phyloP scores from a whole-genome alignment of 2,329 filamentous ascomycete genomes.

The Aspergillus puulaauensis region DNA sequence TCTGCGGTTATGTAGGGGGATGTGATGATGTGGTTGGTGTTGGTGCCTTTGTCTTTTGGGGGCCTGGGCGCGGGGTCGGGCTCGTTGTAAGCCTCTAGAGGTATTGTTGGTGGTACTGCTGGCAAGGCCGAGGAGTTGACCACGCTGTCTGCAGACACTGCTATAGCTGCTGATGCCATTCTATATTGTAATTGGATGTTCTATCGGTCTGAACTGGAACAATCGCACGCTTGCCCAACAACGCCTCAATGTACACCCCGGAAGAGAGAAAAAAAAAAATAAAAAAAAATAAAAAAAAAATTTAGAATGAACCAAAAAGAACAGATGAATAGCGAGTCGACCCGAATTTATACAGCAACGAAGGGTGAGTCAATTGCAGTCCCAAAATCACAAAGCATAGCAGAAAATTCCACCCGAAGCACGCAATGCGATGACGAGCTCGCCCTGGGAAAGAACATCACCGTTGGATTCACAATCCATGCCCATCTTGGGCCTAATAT shows the following conservation, averaged over 20 bases:
- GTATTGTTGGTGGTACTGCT: background rate
- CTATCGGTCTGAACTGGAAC: background rate
- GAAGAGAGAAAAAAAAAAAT: background rate
- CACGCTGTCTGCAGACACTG: background rate
- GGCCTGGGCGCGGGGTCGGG: too few species aligned
- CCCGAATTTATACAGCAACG: background rate
- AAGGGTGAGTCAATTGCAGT: slow-evolving; percentile 1
- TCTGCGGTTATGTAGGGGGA: slow-evolving; percentile 73
- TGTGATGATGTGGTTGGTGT: slow-evolving; percentile 46
- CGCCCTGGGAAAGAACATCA: slow-evolving; percentile 3
- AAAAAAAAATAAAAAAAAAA: background rate
- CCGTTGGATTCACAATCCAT: background rate
- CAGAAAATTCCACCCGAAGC: slow-evolving; percentile 16
- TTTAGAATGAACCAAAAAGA: background rate
- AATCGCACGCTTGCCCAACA: background rate
- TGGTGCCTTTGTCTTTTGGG: background rate
- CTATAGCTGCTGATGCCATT: slow-evolving; percentile 8
- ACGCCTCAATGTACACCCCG: background rate
- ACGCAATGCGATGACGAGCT: slow-evolving; percentile 21
- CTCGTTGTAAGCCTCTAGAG: background rate
- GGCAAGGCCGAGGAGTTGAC: background rate
- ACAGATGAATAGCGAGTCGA: background rate
- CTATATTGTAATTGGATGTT: background rate
- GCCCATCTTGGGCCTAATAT: background rate
- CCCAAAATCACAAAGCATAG: slow-evolving; percentile 1